phyloP scores from a whole-genome alignment of 108 stramenopile species.

The Stephanodiscus triporus region DNA sequence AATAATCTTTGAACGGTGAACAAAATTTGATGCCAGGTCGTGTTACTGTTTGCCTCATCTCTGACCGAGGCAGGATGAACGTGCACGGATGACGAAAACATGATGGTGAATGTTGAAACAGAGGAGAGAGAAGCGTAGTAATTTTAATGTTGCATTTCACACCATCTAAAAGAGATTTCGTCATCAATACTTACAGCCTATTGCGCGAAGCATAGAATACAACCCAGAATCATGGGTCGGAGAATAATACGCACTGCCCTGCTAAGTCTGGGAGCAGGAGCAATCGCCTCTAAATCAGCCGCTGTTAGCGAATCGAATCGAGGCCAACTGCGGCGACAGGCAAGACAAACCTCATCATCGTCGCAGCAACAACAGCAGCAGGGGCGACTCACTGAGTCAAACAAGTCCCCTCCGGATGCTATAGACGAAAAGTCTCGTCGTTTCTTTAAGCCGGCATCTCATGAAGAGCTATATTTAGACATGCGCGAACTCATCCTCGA shows the following conservation, averaged over 20 bases:
- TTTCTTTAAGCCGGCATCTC: background rate
- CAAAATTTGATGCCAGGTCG: too few relatives aligned
- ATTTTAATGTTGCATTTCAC: too few relatives aligned
- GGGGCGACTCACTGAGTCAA: background rate
- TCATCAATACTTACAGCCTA: background rate
- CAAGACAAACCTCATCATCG: background rate
- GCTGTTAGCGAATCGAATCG: background rate
- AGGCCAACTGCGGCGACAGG: constrained; percentile 12
- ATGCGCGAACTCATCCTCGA: constrained; percentile 19
- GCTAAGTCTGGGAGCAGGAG: constrained; percentile 6
- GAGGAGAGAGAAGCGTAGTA: too few relatives aligned
- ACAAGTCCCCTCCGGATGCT: background rate
- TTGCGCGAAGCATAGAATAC: background rate
- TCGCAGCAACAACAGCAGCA: background rate
- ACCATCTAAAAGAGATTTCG: background rate
- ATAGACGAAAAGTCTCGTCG: background rate
- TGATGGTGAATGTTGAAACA: too few relatives aligned
- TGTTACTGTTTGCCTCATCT: too few relatives aligned
- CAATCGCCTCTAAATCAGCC: background rate
- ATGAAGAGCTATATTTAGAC: constrained; percentile 20
- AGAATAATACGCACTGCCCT: background rate
- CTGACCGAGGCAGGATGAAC: too few relatives aligned
- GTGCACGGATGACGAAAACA: background rate
- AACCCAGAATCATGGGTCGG: background rate
- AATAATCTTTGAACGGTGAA: background rate